Conservation (phyloP, 148 eudicot genomes). For the Spergularia marina region DNA sequence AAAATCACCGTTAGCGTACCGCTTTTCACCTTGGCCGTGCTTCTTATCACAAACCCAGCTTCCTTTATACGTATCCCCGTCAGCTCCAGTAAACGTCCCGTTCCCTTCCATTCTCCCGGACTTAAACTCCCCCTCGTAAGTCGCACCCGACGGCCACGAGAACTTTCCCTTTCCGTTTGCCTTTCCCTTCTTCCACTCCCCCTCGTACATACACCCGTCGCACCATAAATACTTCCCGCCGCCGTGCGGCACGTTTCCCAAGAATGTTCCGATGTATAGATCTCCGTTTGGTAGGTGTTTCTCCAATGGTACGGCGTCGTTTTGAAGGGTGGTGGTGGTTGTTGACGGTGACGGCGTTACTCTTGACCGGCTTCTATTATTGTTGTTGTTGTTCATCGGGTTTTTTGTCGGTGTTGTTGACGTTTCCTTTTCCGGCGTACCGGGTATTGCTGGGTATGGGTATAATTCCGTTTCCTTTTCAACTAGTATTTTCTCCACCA, state of each 20-base stretch:
- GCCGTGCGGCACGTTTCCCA: slow-evolving; percentile 66
- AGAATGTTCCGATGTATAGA: slow-evolving; percentile 70
- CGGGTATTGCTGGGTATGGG: not conserved
- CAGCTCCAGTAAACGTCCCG: slow-evolving; percentile 65
- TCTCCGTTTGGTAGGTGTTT: slow-evolving; percentile 74
- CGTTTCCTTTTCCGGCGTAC: slow-evolving; percentile 9
- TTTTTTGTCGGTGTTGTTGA: slow-evolving; percentile 4
- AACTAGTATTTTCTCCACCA: not conserved
- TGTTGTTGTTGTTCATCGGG: not conserved
- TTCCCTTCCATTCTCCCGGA: slow-evolving; percentile 87
- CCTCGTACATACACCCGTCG: slow-evolving; percentile 96
- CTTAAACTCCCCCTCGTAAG: slow-evolving; percentile 78
- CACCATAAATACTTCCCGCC: slow-evolving; percentile 82
- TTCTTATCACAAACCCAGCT: slow-evolving; percentile 60
- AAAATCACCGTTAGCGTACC: slow-evolving; percentile 74
- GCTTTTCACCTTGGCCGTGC: slow-evolving; percentile 63
- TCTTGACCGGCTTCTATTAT: slow-evolving; percentile 43
- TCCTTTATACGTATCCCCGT: slow-evolving; percentile 71
- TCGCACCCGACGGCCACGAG: slow-evolving; percentile 92
- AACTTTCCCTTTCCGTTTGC: slow-evolving; percentile 89
- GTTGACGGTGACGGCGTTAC: slow-evolving; percentile 21
- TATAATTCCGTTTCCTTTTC: too few relatives aligned
- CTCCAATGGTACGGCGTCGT: slow-evolving; percentile 30
- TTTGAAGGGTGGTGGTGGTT: slow-evolving; percentile 31
- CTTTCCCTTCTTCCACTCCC: slow-evolving; percentile 84